Percentiles rank a stretch among this genome's conserved stretches.
phyloP scores from a whole-genome alignment of 371 early-diverging fungal species.

The Nematocida sp. region DNA sequence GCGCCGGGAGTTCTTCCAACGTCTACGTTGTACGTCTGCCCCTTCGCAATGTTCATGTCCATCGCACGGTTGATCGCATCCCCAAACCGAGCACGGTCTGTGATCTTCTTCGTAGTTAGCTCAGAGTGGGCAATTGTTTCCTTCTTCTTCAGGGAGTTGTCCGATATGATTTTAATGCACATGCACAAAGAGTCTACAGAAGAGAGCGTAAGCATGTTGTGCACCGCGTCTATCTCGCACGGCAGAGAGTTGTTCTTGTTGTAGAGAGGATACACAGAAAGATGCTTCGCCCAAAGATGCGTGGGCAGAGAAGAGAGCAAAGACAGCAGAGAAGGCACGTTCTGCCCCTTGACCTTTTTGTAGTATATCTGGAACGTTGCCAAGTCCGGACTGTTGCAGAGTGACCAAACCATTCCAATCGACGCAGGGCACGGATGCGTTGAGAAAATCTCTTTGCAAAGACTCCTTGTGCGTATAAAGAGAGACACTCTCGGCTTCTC shows the following conservation, averaged over 20 bases:
- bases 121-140: constrained; percentile 43
- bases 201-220: constrained; percentile 36
- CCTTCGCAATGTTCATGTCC: constrained; percentile 38
- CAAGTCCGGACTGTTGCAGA: constrained; percentile 55
- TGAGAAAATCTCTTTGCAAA: constrained; percentile 54
- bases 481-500: constrained; percentile 26
- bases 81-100: constrained; percentile 46
- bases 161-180: constrained; percentile 50
- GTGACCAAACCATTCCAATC: constrained; percentile 53
- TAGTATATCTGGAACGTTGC: constrained; percentile 44
- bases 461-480: constrained; percentile 57
- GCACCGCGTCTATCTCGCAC: constrained; percentile 21
- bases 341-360: constrained; percentile 41
- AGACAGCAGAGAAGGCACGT: constrained; percentile 47
- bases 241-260: constrained; percentile 37
- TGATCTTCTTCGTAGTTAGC: constrained; percentile 20
- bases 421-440: constrained; percentile 21
- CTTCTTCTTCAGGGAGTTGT: constrained; percentile 44
- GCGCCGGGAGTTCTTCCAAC: constrained; percentile 34
- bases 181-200: constrained; percentile 57
- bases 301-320: constrained; percentile 39
- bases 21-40: constrained; percentile 40
- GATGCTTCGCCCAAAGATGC: constrained; percentile 45
- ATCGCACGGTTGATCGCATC: constrained; percentile 52
- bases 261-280: constrained; percentile 29